Evolutionary conservation across 1,139 yeast genomes (phyloP).

Genomic region (Saccharomyces pastorianus): DNA sequence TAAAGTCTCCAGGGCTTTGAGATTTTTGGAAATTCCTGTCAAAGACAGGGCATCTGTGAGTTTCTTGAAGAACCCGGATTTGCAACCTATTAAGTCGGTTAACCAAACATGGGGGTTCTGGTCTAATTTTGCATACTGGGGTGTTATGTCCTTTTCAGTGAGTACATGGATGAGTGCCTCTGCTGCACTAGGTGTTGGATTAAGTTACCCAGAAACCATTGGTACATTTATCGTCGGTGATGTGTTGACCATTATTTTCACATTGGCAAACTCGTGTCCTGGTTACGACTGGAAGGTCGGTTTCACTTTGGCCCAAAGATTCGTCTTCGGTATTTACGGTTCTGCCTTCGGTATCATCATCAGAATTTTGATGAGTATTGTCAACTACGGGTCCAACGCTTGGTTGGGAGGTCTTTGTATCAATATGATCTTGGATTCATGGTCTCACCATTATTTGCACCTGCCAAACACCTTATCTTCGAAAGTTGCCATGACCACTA

Average conservation of each 20-base stretch:
- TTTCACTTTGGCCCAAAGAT: constrained; percentile 39
- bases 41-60: constrained; percentile 29
- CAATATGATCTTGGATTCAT: constrained; percentile 33
- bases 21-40: constrained; percentile 30
- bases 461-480: constrained; percentile 33
- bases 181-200: constrained; percentile 35
- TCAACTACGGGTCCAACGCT: constrained; percentile 38
- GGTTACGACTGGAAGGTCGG: constrained; percentile 42
- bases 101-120: constrained; percentile 38
- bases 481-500: constrained; percentile 35
- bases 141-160: constrained; percentile 34
- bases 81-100: constrained; percentile 32
- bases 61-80: constrained; percentile 33
- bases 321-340: constrained; percentile 40
- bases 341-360: constrained; percentile 37
- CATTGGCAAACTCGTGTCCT: constrained; percentile 38
- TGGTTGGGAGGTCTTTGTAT: constrained; percentile 38
- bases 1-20: constrained; percentile 7
- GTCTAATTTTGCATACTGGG: constrained; percentile 38
- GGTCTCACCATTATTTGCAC: constrained; percentile 32
- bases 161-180: constrained; percentile 39
- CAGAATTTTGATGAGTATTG: constrained; percentile 37
- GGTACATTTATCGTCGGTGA: constrained; percentile 39
- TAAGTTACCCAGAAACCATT: constrained; percentile 37
- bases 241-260: constrained; percentile 34